Base-by-base conservation (phyloP, 1,139 yeast genomes). In the Blastobotrys proliferans region DNA sequence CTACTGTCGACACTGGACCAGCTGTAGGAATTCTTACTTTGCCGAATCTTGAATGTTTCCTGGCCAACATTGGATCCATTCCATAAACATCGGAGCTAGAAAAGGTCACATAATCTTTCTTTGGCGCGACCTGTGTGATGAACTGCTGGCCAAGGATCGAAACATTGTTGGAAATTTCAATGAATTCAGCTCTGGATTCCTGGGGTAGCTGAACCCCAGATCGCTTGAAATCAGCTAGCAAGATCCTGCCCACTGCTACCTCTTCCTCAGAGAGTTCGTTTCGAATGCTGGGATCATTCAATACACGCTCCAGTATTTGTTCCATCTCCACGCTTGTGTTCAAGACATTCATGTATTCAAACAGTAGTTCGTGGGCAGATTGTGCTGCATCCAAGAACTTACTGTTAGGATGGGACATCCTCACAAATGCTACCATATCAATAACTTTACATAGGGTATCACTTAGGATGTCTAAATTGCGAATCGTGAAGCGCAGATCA, bases 361-460 rank as follows among this genome's bases (percentile, higher is more conserved):
- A 92, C 83, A 92, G 77, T 51, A 79, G 72, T 55, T 87, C 95
- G 58, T 92, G 97, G 24, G 94, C 83, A 42, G 76, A 74, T 57
- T 92, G 96, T 0, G 98, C 96, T 1, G 92, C 94, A 38, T 72
- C 72, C 3, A 83, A 73, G 74, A 86, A 87, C 32, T 70, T 66
- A 40, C 70, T 69, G 50, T 81, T 76, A 0, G 97, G 97, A 61
- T 92, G 97, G 1, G 83, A 80, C 39, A 88, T 90, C 42, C 98
- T 71, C 21, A 94, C 79, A 63, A 92, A 92, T 53, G 92, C 98
- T 21, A 96, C 94, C 44, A 90, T 77, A 62, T 92, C 99, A 35
- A 92, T 90, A 6, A 87, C 97, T 48, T 95, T 77, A 61, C 99
- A 92, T 34, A 92, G 66, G 17, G 84, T 76, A 61, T 92, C 98